Conservation (phyloP, 345 rosid genomes). For the Turnera subulata region DNA sequence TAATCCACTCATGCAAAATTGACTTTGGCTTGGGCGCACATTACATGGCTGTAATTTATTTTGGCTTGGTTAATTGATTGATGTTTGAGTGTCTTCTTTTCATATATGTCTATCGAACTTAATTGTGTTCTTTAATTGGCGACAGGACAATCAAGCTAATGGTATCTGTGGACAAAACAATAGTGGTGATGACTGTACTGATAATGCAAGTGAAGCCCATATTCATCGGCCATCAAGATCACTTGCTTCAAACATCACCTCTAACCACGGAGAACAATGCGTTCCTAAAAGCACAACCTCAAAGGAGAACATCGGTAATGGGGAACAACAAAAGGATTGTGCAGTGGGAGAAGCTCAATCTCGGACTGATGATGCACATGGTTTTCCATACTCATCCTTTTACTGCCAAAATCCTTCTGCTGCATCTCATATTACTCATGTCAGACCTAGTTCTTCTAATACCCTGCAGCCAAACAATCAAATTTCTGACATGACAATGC, state of each 20-base stretch:
- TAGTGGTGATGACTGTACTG: conserved; percentile 53
- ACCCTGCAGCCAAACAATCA: conserved; percentile 21
- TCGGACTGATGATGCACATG: conserved; percentile 26
- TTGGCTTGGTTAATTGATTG: neutral
- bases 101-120: conserved; percentile 7
- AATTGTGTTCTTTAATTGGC: neutral
- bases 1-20: too few relatives aligned
- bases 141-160: conserved; percentile 55
- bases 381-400: conserved; percentile 24
- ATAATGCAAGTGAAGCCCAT: conserved; percentile 55
- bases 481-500: conserved; percentile 22
- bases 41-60: neutral
- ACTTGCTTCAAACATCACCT: conserved; percentile 26
- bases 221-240: conserved; percentile 51
- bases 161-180: conserved; percentile 40
- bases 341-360: conserved; percentile 29
- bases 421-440: conserved; percentile 16
- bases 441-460: conserved; percentile 21
- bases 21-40: neutral
- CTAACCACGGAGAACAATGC: conserved; percentile 27
- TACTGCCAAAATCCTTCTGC: conserved; percentile 22
- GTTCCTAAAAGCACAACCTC: conserved; percentile 20
- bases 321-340: conserved; percentile 32
- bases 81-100: conserved; percentile 15
- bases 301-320: conserved; percentile 17